phyloP scores from a whole-genome alignment of 1,139 yeast genomes.

The Suhomyces atakaporum region DNA sequence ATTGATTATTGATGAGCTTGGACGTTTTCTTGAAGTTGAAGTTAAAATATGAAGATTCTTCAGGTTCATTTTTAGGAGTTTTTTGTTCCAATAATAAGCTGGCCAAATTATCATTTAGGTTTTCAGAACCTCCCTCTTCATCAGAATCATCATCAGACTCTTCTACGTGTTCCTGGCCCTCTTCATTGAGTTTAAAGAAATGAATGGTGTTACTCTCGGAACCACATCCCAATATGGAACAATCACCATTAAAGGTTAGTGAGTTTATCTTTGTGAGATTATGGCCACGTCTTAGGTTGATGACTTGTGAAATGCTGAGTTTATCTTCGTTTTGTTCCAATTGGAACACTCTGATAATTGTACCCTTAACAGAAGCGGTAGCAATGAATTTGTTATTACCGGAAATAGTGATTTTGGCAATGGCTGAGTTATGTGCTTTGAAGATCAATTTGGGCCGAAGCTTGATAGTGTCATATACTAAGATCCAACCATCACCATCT shows the following conservation, averaged over 20 bases:
- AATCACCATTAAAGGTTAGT: constrained; percentile 53
- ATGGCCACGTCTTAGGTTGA: constrained; percentile 70
- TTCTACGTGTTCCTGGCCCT: constrained; percentile 7
- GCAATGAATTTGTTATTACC: constrained; percentile 58
- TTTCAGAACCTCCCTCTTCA: constrained; percentile 28
- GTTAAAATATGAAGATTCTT: constrained; percentile 20
- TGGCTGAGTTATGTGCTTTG: constrained; percentile 57
- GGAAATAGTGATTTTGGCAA: constrained; percentile 51
- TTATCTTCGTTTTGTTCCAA: constrained; percentile 17
- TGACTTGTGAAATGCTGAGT: constrained; percentile 31
- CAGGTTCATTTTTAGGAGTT: constrained; percentile 18
- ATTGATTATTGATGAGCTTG: constrained; percentile 34
- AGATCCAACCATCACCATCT: constrained; percentile 42
- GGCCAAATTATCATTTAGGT: constrained; percentile 48
- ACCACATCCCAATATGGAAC: constrained; percentile 60
- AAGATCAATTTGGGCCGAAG: constrained; percentile 57
- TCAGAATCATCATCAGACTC: constrained; percentile 10
- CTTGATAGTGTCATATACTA: constrained; percentile 62
- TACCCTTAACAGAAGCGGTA: constrained; percentile 72
- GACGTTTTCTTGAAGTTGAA: constrained; percentile 21
- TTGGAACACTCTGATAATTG: constrained; percentile 59
- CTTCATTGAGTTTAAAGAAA: constrained; percentile 49
- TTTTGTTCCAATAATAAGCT: constrained; percentile 37
- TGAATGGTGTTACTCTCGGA: constrained; percentile 72
- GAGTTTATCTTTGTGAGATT: constrained; percentile 58